Evolutionary conservation across 192 early-diverging fungal genomes (phyloP).

Genomic region (Polychytrium aggregatum): DNA sequence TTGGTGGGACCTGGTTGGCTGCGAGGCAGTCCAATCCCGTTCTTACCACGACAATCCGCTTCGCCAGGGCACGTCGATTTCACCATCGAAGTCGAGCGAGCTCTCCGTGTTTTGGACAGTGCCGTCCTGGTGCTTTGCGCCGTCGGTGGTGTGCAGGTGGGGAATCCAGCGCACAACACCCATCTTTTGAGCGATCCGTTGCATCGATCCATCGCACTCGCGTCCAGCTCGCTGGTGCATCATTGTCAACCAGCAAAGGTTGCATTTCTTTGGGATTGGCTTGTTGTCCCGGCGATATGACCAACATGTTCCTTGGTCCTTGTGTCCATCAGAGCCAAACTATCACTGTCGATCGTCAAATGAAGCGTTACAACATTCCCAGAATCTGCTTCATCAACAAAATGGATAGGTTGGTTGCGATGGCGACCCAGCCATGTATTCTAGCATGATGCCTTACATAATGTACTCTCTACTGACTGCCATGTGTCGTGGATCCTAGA

Average conservation of each 20-base stretch:
- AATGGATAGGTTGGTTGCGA: conserved; percentile 80
- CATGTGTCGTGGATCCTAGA: conserved; percentile 1
- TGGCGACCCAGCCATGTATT: too few species aligned
- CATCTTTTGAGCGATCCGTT: not conserved
- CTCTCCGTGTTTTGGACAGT: conserved; percentile 86
- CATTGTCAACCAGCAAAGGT: too few species aligned
- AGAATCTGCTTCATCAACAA: conserved; percentile 94
- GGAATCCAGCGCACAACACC: too few species aligned
- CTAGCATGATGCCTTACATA: conserved; percentile 9
- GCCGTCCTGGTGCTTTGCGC: conserved; percentile 88
- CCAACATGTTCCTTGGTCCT: too few species aligned
- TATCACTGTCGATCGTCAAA: conserved; percentile 78
- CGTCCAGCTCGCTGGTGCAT: too few species aligned
- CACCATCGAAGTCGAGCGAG: conserved; percentile 90
- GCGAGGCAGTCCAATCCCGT: not conserved
- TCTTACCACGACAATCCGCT: not conserved
- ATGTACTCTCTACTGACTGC: not conserved
- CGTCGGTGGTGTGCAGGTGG: conserved; percentile 87
- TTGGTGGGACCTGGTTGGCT: not conserved
- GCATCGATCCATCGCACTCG: not conserved
- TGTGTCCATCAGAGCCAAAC: conserved; percentile 68
- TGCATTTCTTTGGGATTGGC: too few species aligned
- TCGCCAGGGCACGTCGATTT: conserved; percentile 84
- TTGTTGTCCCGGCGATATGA: not conserved
- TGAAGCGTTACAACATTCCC: conserved; percentile 71